phyloP scores from a whole-genome alignment of 2,329 filamentous ascomycete genomes.

The Aspergillus sp. region DNA sequence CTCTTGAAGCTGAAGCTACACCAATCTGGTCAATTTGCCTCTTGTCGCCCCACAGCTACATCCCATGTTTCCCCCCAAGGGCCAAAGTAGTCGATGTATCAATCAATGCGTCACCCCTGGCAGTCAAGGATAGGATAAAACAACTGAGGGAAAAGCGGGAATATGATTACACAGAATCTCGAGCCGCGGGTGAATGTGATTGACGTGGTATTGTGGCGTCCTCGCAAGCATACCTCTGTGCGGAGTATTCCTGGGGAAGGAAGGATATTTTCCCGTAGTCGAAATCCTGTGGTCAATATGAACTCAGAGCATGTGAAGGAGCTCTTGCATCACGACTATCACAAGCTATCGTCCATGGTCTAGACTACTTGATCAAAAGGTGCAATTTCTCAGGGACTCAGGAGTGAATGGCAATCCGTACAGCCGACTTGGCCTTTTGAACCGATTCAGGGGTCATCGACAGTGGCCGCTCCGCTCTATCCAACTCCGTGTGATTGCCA shows the following conservation, averaged over 20 bases:
- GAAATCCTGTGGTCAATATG: not conserved
- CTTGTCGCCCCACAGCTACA: not conserved
- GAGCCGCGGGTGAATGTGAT: not conserved
- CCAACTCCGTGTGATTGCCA: not conserved
- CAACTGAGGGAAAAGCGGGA: no score
- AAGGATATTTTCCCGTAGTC: not conserved
- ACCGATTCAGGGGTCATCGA: not conserved
- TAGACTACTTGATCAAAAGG: not conserved
- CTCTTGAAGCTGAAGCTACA: not conserved
- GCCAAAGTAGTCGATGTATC: not conserved
- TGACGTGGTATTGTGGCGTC: not conserved
- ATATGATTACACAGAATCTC: not conserved
- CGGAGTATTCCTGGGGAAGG: not conserved
- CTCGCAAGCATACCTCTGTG: not conserved
- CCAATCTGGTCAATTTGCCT: not conserved
- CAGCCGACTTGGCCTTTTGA: not conserved
- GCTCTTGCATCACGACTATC: conserved; percentile 1
- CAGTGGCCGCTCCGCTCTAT: not conserved
- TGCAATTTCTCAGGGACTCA: not conserved
- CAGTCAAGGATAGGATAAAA: not conserved
- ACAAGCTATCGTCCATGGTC: not conserved
- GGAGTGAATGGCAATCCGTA: no score
- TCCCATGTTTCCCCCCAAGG: not conserved
- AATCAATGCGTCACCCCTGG: not conserved
- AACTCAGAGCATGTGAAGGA: conserved; percentile 5